Evolutionary conservation across 2,329 filamentous ascomycete genomes (phyloP).

Genomic region (Paraphaeosphaeria minitans): DNA sequence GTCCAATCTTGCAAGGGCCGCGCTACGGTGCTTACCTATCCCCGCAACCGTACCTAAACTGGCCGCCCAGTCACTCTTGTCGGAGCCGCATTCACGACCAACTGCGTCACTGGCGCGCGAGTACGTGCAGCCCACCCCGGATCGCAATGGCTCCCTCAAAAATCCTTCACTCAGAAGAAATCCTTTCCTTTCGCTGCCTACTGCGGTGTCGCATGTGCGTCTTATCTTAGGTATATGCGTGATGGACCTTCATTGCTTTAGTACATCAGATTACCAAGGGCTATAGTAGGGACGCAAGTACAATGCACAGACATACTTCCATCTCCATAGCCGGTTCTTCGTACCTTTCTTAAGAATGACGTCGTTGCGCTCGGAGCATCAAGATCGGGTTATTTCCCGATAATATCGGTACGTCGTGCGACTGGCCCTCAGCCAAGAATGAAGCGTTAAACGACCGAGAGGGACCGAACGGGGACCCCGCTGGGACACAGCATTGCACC

Average conservation of each 20-base stretch:
- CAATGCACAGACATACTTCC: too few relatives aligned
- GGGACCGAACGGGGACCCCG: background rate
- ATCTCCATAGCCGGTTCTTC: background rate
- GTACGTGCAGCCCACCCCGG: too few relatives aligned
- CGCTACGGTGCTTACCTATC: background rate
- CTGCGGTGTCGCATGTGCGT: background rate
- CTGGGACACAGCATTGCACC: background rate
- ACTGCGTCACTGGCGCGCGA: background rate
- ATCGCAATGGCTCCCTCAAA: background rate
- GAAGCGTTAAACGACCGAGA: slow-evolving; percentile 7
- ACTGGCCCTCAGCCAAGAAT: slow-evolving; percentile 1
- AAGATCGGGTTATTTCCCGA: slow-evolving; percentile 7
- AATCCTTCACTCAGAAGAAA: background rate
- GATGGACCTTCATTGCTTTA: background rate
- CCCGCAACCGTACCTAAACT: background rate
- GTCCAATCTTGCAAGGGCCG: background rate
- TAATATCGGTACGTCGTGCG: slow-evolving; percentile 2
- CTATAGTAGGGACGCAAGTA: background rate
- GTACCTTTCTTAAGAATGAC: background rate
- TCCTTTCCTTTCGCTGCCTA: background rate
- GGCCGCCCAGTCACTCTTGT: background rate
- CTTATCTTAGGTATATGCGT: too few relatives aligned
- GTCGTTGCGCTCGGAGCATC: background rate
- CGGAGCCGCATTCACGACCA: background rate
- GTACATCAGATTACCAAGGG: background rate